A percentile compares a stretch with the other conserved stretches of the same genome.
These are phyloP conservation scores for Cladosporium sp. DNA, from an alignment of 2,329 filamentous ascomycete genomes.

Conservation along the genomic window DNA sequence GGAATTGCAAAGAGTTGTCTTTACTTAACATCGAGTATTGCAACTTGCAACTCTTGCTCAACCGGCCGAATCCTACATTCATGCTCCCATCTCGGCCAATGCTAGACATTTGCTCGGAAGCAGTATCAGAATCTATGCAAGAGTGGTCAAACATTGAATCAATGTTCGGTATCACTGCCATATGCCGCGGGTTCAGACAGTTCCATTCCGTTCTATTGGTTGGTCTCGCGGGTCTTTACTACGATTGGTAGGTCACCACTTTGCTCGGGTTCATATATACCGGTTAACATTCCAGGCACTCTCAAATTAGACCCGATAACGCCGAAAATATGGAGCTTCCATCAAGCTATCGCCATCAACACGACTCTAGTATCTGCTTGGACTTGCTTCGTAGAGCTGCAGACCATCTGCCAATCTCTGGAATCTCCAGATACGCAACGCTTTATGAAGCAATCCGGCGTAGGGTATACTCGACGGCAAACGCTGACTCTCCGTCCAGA, in stretches of 20 bases:
- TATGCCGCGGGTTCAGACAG: background rate
- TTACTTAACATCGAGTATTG: background rate
- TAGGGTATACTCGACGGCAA: background rate
- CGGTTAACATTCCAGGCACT: background rate
- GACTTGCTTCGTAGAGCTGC: background rate
- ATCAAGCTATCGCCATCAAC: background rate
- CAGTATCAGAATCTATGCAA: background rate
- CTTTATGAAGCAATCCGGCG: background rate
- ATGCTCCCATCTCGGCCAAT: background rate
- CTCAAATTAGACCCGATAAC: background rate
- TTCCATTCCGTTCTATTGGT: background rate
- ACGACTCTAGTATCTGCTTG: background rate
- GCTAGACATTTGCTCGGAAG: background rate
- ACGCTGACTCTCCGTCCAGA: background rate
- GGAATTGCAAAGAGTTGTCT: background rate
- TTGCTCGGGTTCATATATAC: background rate
- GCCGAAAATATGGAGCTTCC: background rate
- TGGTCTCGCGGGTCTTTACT: background rate
- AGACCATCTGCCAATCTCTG: background rate
- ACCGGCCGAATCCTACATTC: constrained; percentile 1
- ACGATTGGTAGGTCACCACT: background rate
- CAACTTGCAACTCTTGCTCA: background rate
- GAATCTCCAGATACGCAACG: background rate
- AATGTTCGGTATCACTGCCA: background rate
- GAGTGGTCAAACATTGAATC: background rate